A percentile compares a stretch with the other conserved stretches of the same genome.
Evolutionary conservation across 1,139 yeast species (phyloP).

Genomic region (Taiozyma sp.): DNA sequence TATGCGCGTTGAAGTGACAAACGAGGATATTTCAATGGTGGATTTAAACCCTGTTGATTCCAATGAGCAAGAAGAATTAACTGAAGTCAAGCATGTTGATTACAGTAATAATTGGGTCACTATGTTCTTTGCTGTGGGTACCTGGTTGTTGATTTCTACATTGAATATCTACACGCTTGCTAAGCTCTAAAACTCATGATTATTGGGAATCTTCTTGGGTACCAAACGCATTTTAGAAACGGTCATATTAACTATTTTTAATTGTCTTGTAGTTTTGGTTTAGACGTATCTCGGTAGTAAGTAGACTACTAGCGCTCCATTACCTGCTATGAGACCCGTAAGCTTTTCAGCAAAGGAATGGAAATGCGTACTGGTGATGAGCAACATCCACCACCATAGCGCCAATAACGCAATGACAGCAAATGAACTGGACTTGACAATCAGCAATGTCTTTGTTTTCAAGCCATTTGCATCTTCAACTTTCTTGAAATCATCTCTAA

Average conservation of each 20-base stretch:
- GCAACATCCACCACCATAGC: constrained; percentile 84
- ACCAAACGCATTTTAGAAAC: not conserved
- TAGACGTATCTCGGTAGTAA: not conserved
- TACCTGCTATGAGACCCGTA: constrained; percentile 60
- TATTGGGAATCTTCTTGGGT: too few relatives aligned
- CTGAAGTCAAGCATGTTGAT: constrained; percentile 24
- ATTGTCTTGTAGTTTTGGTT: not conserved
- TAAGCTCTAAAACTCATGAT: not conserved
- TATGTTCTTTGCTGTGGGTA: constrained; percentile 36
- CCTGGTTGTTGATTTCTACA: constrained; percentile 62
- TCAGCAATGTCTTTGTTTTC: constrained; percentile 3
- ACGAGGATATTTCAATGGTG: constrained; percentile 9
- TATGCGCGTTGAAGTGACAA: constrained; percentile 47
- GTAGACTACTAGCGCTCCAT: constrained; percentile 37
- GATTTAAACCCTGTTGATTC: constrained; percentile 8
- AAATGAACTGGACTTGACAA: constrained; percentile 37
- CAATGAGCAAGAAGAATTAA: constrained; percentile 14
- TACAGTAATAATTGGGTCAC: constrained; percentile 62
- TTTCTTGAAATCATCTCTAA: constrained; percentile 5
- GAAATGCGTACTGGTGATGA: constrained; percentile 80
- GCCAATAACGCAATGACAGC: constrained; percentile 38
- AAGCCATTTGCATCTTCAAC: not conserved
- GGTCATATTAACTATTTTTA: not conserved
- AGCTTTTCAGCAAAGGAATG: constrained; percentile 75
- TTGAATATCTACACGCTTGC: constrained; percentile 66